Base-by-base conservation (phyloP, 495 filamentous ascomycete species). In the Penicillium nucicola region DNA sequence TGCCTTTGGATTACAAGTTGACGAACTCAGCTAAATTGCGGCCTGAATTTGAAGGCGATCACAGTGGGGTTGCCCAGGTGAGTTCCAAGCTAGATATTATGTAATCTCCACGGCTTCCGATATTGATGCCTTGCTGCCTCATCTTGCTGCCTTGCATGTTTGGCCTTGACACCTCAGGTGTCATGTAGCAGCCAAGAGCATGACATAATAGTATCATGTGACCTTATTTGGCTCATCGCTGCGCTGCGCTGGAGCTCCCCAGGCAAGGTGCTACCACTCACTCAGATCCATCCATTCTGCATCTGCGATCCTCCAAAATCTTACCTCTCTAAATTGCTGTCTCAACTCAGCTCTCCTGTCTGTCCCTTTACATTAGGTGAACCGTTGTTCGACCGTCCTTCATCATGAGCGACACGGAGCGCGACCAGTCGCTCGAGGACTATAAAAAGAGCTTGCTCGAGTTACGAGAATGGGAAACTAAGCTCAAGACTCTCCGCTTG, bases 401-500 rank as follows among this genome's bases (percentile, higher is more conserved):
- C 69, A 70, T 52, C 40, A 81, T 81, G 78, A 71, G 64, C 56
- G 78, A 81, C 56, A 75, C 77, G 46, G 91, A 95, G 79, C 81
- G 91, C 63, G 78, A 87, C 45, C 82, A 88, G 66, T 87, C 92
- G 62, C 84, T 97, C 58, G 81, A 90, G 53, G 83, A 89, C 40
- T 95, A 92, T 83, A 93, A 92, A 77, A 80, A 79, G 50, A 96
- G 93, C 79, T 83, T 99, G 47, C 76, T 97, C 65, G 93, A 99
- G 69, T 91, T 95, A 48, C 84, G 93, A 71, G 95, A 99, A 79
- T 97, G 90, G 89, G 95, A 99, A 68, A 85, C 95, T 18, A 98
- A 97, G 79, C 78, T 98, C 38, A 97, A 96, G 72, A 80, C 84
- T 7, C 69, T 99, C 48, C 87, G 93, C 37, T 72, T 92, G 72